Percentiles rank a stretch among this genome's conserved stretches.
These are phyloP conservation scores for Cydonia oblonga DNA, from an alignment of 331 rosid genomes.

Conservation along the genomic window DNA sequence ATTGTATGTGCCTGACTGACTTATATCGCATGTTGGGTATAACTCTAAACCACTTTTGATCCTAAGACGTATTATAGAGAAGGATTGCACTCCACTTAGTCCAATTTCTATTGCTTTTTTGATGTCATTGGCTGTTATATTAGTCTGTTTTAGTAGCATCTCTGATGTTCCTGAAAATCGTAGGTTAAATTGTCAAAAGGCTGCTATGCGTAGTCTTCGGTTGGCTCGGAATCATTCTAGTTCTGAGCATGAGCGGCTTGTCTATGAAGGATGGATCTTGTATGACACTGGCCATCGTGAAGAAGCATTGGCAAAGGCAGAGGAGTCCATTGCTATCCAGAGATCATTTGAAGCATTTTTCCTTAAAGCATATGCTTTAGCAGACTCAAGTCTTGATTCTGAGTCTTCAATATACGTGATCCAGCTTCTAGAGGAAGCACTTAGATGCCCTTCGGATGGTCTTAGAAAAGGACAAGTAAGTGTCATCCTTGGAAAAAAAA, in stretches of 20 bases:
- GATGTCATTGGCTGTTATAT: not conserved
- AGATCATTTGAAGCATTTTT: conserved; percentile 93
- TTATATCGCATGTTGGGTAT: not conserved
- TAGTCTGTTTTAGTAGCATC: not conserved
- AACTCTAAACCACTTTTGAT: not conserved
- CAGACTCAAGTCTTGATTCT: conserved; percentile 65
- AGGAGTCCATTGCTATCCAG: conserved; percentile 68
- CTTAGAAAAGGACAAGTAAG: conserved; percentile 91
- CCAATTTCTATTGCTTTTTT: not conserved
- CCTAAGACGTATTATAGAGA: not conserved
- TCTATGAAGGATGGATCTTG: conserved; percentile 89
- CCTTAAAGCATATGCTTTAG: conserved; percentile 76
- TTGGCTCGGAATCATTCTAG: conserved; percentile 65
- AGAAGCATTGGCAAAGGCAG: conserved; percentile 76
- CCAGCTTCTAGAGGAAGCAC: conserved; percentile 75
- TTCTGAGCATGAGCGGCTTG: conserved; percentile 70
- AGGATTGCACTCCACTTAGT: not conserved
- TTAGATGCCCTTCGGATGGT: conserved; percentile 87
- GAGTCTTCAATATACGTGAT: conserved; percentile 59
- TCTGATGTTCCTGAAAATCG: conserved; percentile 17
- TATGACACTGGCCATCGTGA: conserved; percentile 91
- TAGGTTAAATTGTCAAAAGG: conserved; percentile 81
- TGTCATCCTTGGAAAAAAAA: not conserved
- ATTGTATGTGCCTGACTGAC: not conserved
- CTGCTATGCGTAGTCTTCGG: conserved; percentile 77